Conservation (phyloP, 306 rosid genomes). For the Fragaria nilgerrensis region DNA sequence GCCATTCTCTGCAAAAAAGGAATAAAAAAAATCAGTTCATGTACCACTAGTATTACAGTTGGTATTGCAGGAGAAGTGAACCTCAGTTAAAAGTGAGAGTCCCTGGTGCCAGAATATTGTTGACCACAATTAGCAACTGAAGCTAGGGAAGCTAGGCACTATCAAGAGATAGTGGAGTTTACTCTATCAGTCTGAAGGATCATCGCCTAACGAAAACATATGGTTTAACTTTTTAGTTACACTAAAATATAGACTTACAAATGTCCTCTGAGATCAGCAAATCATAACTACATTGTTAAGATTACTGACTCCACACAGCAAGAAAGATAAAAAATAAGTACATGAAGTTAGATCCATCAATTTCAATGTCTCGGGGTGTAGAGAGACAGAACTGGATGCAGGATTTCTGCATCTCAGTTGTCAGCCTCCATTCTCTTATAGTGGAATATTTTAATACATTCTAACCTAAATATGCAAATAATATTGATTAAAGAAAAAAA, state of each 20-base stretch:
- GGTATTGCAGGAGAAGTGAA: slow-evolving; percentile 1
- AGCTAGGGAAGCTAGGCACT: not conserved
- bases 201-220: not conserved
- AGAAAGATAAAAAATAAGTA: not conserved
- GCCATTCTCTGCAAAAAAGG: slow-evolving; percentile 65
- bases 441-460: not conserved
- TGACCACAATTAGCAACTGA: not conserved
- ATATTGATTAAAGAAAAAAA: slow-evolving; percentile 1
- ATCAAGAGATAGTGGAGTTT: not conserved
- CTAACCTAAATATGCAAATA: not conserved
- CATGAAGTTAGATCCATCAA: not conserved
- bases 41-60: not conserved
- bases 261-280: not conserved
- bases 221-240: not conserved
- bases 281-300: not conserved
- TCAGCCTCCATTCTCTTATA: not conserved
- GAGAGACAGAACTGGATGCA: not conserved
- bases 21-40: not conserved
- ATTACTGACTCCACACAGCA: not conserved
- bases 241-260: not conserved
- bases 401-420: slow-evolving; percentile 5
- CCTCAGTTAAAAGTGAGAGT: not conserved
- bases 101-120: not conserved
- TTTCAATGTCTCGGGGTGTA: not conserved
- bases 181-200: not conserved